Evolutionary conservation across 2,329 filamentous ascomycete genomes (phyloP).

Genomic region (Fusarium tricinctum): DNA sequence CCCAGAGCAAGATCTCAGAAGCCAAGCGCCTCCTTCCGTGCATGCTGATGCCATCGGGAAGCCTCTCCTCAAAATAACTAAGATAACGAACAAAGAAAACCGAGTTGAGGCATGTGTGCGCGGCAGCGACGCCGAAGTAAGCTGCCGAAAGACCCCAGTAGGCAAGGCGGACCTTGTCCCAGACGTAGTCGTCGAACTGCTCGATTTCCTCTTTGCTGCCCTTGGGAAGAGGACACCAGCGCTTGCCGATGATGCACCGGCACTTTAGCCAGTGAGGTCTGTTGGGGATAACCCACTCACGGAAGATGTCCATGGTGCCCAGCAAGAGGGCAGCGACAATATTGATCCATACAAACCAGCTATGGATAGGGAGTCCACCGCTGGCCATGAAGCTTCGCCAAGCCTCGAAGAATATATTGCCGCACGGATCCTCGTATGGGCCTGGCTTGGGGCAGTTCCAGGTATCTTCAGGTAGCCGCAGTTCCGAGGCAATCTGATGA

Average conservation of each 20-base stretch:
- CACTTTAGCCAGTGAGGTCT: constrained; percentile 49
- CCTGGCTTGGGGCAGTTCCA: constrained; percentile 42
- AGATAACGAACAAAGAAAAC: constrained; percentile 40
- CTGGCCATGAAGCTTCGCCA: constrained; percentile 42
- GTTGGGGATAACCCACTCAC: constrained; percentile 48
- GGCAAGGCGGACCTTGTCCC: constrained; percentile 46
- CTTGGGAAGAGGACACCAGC: constrained; percentile 44
- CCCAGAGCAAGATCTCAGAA: constrained; percentile 42
- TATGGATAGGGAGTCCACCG: constrained; percentile 30
- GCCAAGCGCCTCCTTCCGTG: constrained; percentile 30
- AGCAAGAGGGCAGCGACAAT: constrained; percentile 35
- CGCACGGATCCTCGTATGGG: constrained; percentile 35
- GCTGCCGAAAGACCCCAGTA: constrained; percentile 45
- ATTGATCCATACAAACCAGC: constrained; percentile 39
- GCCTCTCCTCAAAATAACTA: constrained; percentile 36
- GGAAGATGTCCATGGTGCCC: constrained; percentile 25
- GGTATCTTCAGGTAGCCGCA: constrained; percentile 43
- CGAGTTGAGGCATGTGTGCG: constrained; percentile 36
- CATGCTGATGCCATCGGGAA: constrained; percentile 48
- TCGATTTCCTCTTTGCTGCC: constrained; percentile 49
- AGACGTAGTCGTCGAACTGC: constrained; percentile 45
- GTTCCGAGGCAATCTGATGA: constrained; percentile 40
- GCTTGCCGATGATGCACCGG: constrained; percentile 46
- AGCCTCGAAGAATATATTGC: constrained; percentile 49
- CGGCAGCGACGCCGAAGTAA: constrained; percentile 41